Conservation (phyloP, 2,329 filamentous ascomycete genomes). For the Arachnomyces sp. region DNA sequence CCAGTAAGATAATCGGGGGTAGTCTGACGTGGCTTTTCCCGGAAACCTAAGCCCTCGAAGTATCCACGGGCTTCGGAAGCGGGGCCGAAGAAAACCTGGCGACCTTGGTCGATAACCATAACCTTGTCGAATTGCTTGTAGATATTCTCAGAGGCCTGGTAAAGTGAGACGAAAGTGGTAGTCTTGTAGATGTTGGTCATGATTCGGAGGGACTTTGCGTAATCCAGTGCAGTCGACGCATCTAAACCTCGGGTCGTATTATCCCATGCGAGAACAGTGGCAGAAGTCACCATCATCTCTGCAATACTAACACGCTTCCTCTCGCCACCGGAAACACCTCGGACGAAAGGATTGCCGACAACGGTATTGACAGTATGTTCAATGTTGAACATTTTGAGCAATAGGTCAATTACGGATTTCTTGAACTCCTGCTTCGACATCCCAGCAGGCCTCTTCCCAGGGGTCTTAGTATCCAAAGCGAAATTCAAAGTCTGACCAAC, state of each 20-base stretch:
- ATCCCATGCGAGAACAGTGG: constrained; percentile 66
- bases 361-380: constrained; percentile 79
- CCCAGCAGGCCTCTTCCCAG: constrained; percentile 67
- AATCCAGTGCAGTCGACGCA: constrained; percentile 59
- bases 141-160: constrained; percentile 77
- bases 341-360: constrained; percentile 72
- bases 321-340: constrained; percentile 72
- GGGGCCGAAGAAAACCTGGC: constrained; percentile 68
- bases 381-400: constrained; percentile 90
- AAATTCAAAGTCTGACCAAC: constrained; percentile 83
- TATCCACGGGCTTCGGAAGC: constrained; percentile 59
- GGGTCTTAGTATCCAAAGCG: constrained; percentile 75
- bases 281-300: constrained; percentile 70
- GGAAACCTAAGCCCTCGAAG: constrained; percentile 69
- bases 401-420: constrained; percentile 53
- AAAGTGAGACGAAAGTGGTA: constrained; percentile 76
- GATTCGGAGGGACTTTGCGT: constrained; percentile 61
- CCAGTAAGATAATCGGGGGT: constrained; percentile 75
- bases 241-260: constrained; percentile 64
- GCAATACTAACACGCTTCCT: constrained; percentile 74
- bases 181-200: constrained; percentile 78
- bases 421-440: constrained; percentile 68
- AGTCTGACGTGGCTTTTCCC: constrained; percentile 66
- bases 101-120: constrained; percentile 67
- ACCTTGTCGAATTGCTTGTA: constrained; percentile 77